Conservation (phyloP, 225 moss, liverwort and hornwort species). For the Pleurozium schreberi region DNA sequence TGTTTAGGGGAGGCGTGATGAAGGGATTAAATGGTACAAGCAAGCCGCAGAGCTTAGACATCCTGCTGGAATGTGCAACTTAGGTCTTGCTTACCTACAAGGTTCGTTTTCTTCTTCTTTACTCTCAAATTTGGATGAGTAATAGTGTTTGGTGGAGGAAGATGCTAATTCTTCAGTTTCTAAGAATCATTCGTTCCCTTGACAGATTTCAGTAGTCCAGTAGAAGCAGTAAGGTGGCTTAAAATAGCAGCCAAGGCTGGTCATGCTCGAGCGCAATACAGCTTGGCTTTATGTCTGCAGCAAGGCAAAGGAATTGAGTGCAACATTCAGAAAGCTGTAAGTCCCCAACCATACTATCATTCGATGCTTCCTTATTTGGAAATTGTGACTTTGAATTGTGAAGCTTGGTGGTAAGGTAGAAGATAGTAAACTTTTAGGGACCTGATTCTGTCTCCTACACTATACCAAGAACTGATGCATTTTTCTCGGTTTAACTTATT, state of each 20-base stretch:
- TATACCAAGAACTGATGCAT: background rate
- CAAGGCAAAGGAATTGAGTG: conserved; percentile 67
- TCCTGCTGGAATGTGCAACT: conserved; percentile 72
- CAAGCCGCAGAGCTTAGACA: conserved; percentile 67
- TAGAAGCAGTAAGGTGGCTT: conserved; percentile 69
- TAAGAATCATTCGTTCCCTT: background rate
- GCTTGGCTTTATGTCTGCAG: conserved; percentile 68
- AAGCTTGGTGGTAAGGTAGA: background rate
- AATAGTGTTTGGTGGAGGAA: background rate
- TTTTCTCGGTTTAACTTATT: background rate
- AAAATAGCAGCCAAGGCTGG: conserved; percentile 46
- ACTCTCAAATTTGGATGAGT: background rate
- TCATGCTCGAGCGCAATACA: conserved; percentile 72
- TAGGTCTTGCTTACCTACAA: conserved; percentile 71
- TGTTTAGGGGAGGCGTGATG: conserved; percentile 51
- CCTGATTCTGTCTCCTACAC: background rate
- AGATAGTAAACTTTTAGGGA: background rate
- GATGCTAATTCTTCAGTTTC: background rate
- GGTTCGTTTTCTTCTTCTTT: conserved; percentile 10
- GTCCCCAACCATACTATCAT: background rate
- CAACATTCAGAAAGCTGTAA: conserved; percentile 50
- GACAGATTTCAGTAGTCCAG: conserved; percentile 35
- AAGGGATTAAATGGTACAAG: conserved; percentile 70
- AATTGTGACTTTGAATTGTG: background rate
- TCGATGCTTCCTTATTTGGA: background rate